Conservation (phyloP, 495 filamentous ascomycete genomes). For the Penicillium mononematosum region DNA sequence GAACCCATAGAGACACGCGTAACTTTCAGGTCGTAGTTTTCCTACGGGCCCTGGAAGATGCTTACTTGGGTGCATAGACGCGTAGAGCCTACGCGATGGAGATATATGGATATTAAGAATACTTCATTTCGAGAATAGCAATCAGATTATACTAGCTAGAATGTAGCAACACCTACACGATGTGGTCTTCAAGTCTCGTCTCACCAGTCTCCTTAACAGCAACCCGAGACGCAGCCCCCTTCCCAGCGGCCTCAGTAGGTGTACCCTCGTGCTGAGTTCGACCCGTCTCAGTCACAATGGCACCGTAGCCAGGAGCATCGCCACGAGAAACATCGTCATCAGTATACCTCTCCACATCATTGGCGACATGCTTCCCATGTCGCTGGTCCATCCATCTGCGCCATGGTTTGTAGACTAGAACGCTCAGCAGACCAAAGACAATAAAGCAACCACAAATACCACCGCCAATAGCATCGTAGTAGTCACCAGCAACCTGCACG, state of each 20-base stretch:
- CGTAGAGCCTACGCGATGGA: not conserved
- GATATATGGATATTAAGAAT: not conserved
- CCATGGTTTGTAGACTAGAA: slow-evolving; percentile 77
- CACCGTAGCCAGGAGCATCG: not conserved
- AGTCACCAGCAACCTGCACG: slow-evolving; percentile 68
- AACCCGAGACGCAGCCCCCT: slow-evolving; percentile 18
- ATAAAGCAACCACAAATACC: slow-evolving; percentile 81
- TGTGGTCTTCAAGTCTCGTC: slow-evolving; percentile 20
- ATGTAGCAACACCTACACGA: slow-evolving; percentile 10
- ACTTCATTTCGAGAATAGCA: not conserved
- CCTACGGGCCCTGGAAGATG: not conserved
- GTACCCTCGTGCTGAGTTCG: not conserved
- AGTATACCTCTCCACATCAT: slow-evolving; percentile 25
- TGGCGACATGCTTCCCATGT: slow-evolving; percentile 31
- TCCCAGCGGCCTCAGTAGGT: slow-evolving; percentile 11
- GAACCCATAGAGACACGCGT: not conserved
- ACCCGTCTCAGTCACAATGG: slow-evolving; percentile 4
- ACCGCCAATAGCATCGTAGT: slow-evolving; percentile 85
- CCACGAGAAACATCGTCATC: slow-evolving; percentile 16
- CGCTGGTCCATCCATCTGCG: slow-evolving; percentile 56
- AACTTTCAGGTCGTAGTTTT: not conserved
- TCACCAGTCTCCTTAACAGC: slow-evolving; percentile 20
- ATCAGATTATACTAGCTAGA: not conserved
- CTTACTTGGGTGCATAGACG: not conserved
- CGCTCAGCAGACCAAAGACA: slow-evolving; percentile 67